phyloP scores from a whole-genome alignment of 2,329 filamentous ascomycete genomes.

The Pseudopithomyces maydicus region DNA sequence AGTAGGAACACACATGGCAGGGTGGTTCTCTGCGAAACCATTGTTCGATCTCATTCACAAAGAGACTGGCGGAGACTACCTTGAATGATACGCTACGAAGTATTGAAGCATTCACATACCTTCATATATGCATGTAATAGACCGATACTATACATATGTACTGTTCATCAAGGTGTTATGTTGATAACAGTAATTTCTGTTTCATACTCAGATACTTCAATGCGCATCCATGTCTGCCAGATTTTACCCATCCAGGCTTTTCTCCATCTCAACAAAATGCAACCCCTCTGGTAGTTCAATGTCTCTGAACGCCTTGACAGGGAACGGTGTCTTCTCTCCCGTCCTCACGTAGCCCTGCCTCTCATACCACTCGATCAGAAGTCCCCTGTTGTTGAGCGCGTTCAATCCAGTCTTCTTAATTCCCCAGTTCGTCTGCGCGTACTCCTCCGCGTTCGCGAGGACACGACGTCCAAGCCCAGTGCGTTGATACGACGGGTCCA shows the following conservation, averaged over 20 bases:
- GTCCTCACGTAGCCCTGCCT: conserved; percentile 6
- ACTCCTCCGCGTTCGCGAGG: background rate
- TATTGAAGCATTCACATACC: too few species aligned
- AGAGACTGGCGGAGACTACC: conserved; percentile 62
- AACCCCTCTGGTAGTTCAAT: background rate
- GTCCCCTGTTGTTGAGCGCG: background rate
- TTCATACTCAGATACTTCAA: background rate
- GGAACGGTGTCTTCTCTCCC: conserved; percentile 4
- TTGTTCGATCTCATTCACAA: conserved; percentile 72
- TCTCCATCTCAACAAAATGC: conserved; percentile 6
- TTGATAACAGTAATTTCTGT: too few species aligned
- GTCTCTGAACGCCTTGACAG: background rate
- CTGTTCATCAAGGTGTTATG: too few species aligned
- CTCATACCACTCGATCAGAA: conserved; percentile 9
- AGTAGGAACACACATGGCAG: conserved; percentile 64
- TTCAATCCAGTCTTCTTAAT: conserved; percentile 2
- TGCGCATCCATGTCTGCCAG: background rate
- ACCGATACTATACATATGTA: too few species aligned
- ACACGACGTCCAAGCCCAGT: conserved; percentile 1
- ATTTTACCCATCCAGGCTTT: background rate
- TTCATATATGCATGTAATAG: too few species aligned
- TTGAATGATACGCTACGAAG: conserved; percentile 42
- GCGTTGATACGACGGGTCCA: conserved; percentile 2
- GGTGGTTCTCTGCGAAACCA: conserved; percentile 74
- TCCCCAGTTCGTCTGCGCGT: background rate